Conservation (phyloP, 768 basidiomycete genomes). For the Trametes maxima region DNA sequence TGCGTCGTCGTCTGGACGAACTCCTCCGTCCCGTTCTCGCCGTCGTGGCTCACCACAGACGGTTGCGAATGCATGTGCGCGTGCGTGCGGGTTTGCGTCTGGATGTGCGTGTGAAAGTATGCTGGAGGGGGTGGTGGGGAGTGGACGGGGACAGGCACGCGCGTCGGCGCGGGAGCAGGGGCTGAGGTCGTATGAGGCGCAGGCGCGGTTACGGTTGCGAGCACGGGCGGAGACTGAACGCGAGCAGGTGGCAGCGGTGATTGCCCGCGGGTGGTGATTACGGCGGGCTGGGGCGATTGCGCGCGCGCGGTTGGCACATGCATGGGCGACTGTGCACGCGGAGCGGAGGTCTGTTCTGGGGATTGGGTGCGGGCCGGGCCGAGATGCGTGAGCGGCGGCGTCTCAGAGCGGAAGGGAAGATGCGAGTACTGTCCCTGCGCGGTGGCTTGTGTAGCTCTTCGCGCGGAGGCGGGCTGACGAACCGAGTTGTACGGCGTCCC, state of each 20-base stretch:
- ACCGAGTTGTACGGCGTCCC: constrained; percentile 14
- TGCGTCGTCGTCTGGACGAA: constrained; percentile 1
- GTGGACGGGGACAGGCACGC: no score
- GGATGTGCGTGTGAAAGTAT: constrained; percentile 3
- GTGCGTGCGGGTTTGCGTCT: constrained; percentile 13
- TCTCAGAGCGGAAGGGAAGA: constrained; percentile 19
- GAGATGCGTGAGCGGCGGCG: constrained; percentile 12
- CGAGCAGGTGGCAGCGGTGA: constrained; percentile 18
- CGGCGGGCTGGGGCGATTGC: constrained; percentile 12
- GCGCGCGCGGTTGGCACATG: constrained; percentile 9
- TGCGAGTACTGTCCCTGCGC: constrained; percentile 10
- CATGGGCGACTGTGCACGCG: constrained; percentile 12
- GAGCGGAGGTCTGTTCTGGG: constrained; percentile 2
- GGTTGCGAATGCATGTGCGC: constrained; percentile 9
- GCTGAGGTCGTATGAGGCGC: background rate
- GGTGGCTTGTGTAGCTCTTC: background rate
- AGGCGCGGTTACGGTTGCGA: background rate
- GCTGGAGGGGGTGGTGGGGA: constrained; percentile 12
- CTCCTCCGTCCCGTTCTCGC: constrained; percentile 14
- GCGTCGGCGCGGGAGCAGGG: background rate
- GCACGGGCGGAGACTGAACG: constrained; percentile 17
- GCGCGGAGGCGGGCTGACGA: constrained; percentile 8
- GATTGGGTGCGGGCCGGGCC: constrained; percentile 10
- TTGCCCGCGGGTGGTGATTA: constrained; percentile 17
- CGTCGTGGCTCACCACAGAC: constrained; percentile 6